Conservation (phyloP, 768 basidiomycete species). For the Psilocybe sp. region DNA sequence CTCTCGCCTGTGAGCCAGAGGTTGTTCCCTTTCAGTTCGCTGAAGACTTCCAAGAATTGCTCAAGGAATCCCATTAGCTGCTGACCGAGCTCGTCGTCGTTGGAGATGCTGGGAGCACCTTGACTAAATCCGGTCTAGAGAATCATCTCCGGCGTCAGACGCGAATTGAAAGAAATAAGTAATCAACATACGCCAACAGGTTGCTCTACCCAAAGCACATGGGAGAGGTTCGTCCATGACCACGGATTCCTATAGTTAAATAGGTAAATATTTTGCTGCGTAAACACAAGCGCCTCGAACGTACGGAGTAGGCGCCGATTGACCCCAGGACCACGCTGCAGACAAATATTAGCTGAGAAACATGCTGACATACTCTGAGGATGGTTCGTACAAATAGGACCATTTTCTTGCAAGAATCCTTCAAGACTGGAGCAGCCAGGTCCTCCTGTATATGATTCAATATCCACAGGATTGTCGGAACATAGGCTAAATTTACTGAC, state of each 20-base stretch:
- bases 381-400: slow-evolving; percentile 44
- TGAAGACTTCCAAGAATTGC: slow-evolving; percentile 66
- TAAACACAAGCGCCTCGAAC: neutral
- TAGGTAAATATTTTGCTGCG: neutral
- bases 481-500: slow-evolving; percentile 10
- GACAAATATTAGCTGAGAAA: neutral
- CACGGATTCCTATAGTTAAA: slow-evolving; percentile 46
- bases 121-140: slow-evolving; percentile 64
- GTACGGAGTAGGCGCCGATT: slow-evolving; percentile 27
- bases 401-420: slow-evolving; percentile 67
- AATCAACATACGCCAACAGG: slow-evolving; percentile 52
- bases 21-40: slow-evolving; percentile 65
- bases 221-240: slow-evolving; percentile 72
- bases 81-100: slow-evolving; percentile 56
- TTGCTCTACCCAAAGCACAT: slow-evolving; percentile 69
- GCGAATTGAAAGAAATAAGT: neutral
- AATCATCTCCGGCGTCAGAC: neutral
- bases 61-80: slow-evolving; percentile 50
- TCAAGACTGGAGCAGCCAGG: slow-evolving; percentile 71
- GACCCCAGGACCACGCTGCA: slow-evolving; percentile 52
- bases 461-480: slow-evolving; percentile 11
- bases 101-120: slow-evolving; percentile 58
- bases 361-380: slow-evolving; percentile 6
- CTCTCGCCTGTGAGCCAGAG: slow-evolving; percentile 67
- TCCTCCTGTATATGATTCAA: slow-evolving; percentile 39